Evolutionary conservation across 495 filamentous ascomycete genomes (phyloP), one percentile per base, ranked within the genome.

Genomic region (Monascus purpureus): DNA sequence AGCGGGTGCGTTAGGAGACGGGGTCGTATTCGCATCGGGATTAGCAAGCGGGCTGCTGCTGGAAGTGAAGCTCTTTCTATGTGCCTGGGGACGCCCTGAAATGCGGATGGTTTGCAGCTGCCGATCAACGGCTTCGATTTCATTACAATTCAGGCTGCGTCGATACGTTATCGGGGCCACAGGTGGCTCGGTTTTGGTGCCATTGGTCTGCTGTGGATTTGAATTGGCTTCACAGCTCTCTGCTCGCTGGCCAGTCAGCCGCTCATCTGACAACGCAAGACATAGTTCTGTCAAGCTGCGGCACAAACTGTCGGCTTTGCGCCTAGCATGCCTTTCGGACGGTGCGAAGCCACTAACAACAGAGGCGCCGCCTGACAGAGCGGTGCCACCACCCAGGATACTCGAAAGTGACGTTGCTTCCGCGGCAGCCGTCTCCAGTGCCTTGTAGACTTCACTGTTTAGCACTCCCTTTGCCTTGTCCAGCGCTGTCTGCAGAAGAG

Each of bases 241-340:
- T 5, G 50, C 39, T 24, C 50, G 56, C 17, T 49, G 42, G 17
- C 30, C 46, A 17, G 42, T 46, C 13, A 54, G 39, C 16, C 59
- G 51, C 31, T 58, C 55, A 24, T 62, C 61, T n/a, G 80, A 79
- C 26, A 97, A 59, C 11, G 84, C 83, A 24, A 97, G 68, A 47
- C 83, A 93, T 14, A 97, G 65, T 46, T 97, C 90, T 1, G 90
- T 96, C 35, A 97, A 56, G 42, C 80, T 87, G 29, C 90, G 73
- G 55, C 92, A 96, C 52, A 96, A 70, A 45, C 78, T 87, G 49
- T 96, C 90, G 17, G 82, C 82, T 50, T 93, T 96, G 35, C 88
- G 72, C 24, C 82, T 73, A 17, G 94, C 67, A 41, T 86, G 80
- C 29, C 88, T 69, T 44, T 96, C 84, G 7, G 77, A 68, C n/a